A percentile compares a stretch with the other conserved stretches of the same genome.
Conservation (phyloP, 83 land plant genomes). For the Isoetes engelmannii region DNA sequence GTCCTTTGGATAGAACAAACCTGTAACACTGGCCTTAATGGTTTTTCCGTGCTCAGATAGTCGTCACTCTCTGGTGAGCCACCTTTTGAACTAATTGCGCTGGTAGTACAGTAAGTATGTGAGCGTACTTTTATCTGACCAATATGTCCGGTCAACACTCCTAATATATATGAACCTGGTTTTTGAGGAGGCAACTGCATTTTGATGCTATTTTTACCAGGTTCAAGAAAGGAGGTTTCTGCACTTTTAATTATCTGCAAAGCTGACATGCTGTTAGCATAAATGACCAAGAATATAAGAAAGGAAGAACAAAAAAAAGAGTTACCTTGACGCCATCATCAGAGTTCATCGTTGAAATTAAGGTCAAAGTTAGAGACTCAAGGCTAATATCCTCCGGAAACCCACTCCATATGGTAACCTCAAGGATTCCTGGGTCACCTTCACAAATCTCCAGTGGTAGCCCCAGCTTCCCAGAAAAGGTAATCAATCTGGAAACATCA, state of each 20-base stretch:
- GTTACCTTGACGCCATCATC: slow-evolving; percentile 90
- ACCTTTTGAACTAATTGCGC: slow-evolving; percentile 63
- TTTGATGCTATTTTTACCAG: slow-evolving; percentile 70
- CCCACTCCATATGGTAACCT: slow-evolving; percentile 93
- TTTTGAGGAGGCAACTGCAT: slow-evolving; percentile 73
- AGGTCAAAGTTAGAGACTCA: slow-evolving; percentile 74
- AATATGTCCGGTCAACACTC: slow-evolving; percentile 86
- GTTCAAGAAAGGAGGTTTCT: slow-evolving; percentile 50
- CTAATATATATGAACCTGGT: slow-evolving; percentile 92
- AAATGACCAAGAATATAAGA: neutral
- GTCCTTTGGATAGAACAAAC: slow-evolving; percentile 18
- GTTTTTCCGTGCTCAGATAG: slow-evolving; percentile 87
- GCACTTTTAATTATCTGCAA: slow-evolving; percentile 66
- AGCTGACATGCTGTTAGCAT: neutral
- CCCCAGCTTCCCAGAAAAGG: slow-evolving; percentile 86
- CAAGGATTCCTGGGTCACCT: slow-evolving; percentile 83
- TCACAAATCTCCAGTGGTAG: slow-evolving; percentile 83
- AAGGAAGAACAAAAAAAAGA: neutral
- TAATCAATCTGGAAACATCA: slow-evolving; percentile 92
- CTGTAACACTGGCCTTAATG: slow-evolving; percentile 85
- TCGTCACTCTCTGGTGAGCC: slow-evolving; percentile 90
- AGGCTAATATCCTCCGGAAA: slow-evolving; percentile 83
- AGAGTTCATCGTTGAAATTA: slow-evolving; percentile 55
- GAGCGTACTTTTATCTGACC: slow-evolving; percentile 80
- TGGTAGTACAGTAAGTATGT: slow-evolving; percentile 56